Percentiles rank a stretch among this genome's conserved stretches.
Conservation (phyloP, 345 rosid genomes). For the Toxicodendron radicans region DNA sequence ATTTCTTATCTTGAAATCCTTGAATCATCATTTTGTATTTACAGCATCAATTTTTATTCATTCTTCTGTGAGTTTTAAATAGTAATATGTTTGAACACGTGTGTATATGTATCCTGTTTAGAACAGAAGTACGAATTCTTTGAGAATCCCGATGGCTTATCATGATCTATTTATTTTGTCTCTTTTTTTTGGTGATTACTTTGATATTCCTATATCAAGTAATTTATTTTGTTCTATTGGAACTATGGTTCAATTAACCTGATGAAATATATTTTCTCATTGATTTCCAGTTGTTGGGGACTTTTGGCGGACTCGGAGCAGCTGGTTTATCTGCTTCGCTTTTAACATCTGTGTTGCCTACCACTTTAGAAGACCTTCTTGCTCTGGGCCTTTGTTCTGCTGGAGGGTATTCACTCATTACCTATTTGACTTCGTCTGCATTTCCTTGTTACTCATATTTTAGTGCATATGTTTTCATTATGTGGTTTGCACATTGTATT, state of each 20-base stretch:
- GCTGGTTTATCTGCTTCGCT: constrained; percentile 94
- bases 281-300: constrained; percentile 63
- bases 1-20: not conserved
- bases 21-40: not conserved
- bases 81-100: not conserved
- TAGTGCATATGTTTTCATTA: not conserved
- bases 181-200: not conserved
- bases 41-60: not conserved
- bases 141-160: not conserved
- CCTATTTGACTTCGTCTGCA: not conserved
- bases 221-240: not conserved
- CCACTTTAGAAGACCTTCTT: constrained; percentile 92
- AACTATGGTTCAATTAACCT: constrained; percentile 8
- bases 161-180: not conserved
- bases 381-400: constrained; percentile 94
- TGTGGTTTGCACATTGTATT: not conserved
- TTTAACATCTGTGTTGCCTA: constrained; percentile 77
- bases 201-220: not conserved
- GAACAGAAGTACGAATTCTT: not conserved
- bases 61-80: not conserved
- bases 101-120: not conserved
- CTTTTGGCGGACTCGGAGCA: constrained; percentile 88
- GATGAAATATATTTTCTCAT: constrained; percentile 17
- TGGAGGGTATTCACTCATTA: constrained; percentile 73
- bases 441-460: constrained; percentile 2